These are phyloP conservation scores for Psilocybe sp. DNA, from an alignment of 768 basidiomycete species.

Conservation along the genomic window DNA sequence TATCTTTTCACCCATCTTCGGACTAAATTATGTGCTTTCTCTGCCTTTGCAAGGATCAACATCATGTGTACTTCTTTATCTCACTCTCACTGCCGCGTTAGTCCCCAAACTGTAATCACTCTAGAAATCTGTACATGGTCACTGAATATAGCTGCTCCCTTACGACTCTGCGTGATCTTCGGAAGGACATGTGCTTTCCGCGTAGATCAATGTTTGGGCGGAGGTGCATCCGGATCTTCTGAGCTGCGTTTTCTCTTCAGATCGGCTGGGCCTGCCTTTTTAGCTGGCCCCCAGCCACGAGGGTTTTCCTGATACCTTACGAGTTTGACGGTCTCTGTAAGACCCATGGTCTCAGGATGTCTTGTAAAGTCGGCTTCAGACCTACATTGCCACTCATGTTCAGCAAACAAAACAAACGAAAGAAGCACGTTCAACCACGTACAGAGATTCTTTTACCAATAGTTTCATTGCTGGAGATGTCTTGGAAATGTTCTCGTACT, in stretches of 20 bases:
- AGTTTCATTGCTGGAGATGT: conserved; percentile 69
- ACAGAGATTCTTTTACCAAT: conserved; percentile 70
- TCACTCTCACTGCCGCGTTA: neutral
- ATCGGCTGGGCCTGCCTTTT: conserved; percentile 41
- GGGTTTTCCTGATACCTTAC: conserved; percentile 93
- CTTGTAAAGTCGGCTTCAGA: conserved; percentile 68
- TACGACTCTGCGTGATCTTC: neutral
- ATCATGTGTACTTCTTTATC: conserved; percentile 6
- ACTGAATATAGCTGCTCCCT: neutral
- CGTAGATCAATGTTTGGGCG: conserved; percentile 15
- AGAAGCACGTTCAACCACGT: conserved; percentile 18
- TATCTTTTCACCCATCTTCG: conserved; percentile 4
- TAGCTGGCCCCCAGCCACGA: conserved; percentile 90
- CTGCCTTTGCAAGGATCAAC: conserved; percentile 4
- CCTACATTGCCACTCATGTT: conserved; percentile 28
- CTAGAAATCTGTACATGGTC: no score
- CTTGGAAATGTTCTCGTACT: conserved; percentile 76
- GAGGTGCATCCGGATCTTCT: conserved; percentile 16
- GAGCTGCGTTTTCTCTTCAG: conserved; percentile 21
- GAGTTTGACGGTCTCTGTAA: conserved; percentile 66
- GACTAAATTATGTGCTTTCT: conserved; percentile 17
- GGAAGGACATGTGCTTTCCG: no score
- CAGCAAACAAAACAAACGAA: conserved; percentile 4
- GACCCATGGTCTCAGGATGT: conserved; percentile 63
- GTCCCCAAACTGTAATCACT: neutral